Evolutionary conservation across 164 flowering plant species (phyloP).

Genomic region (Chimonanthus praecox): DNA sequence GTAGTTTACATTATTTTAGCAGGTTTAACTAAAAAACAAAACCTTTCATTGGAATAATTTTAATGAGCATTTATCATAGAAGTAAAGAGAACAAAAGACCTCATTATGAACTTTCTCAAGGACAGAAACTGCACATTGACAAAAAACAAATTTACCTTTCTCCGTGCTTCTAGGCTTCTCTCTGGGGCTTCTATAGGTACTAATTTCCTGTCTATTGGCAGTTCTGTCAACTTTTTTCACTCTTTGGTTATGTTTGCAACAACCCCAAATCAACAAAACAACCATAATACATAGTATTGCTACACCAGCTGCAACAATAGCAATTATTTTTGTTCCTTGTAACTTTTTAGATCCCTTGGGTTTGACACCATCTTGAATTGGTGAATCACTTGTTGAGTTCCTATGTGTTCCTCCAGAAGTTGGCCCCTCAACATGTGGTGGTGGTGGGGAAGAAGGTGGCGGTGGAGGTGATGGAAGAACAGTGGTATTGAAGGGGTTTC

Average conservation of each 20-base stretch:
- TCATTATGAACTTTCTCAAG: neutral
- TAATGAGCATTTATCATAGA: too few species aligned
- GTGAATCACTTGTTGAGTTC: slow-evolving; percentile 20
- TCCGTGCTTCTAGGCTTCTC: slow-evolving; percentile 19
- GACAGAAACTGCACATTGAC: neutral
- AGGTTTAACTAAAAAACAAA: too few species aligned
- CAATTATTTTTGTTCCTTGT: slow-evolving; percentile 20
- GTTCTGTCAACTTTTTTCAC: slow-evolving; percentile 15
- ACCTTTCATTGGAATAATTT: too few species aligned
- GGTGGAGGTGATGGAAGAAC: slow-evolving; percentile 36
- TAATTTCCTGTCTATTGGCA: slow-evolving; percentile 18
- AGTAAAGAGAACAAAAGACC: neutral
- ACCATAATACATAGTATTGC: slow-evolving; percentile 22
- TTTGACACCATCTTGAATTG: slow-evolving; percentile 17
- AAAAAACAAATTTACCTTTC: slow-evolving; percentile 26
- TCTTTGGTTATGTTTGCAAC: slow-evolving; percentile 26
- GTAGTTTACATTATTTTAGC: too few species aligned
- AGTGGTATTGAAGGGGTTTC: slow-evolving; percentile 68
- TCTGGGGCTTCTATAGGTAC: slow-evolving; percentile 15
- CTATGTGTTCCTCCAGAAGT: slow-evolving; percentile 26
- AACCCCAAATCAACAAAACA: slow-evolving; percentile 30
- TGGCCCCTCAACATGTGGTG: slow-evolving; percentile 34
- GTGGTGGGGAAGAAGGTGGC: slow-evolving; percentile 16
- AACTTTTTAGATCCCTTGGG: slow-evolving; percentile 13
- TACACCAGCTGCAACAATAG: slow-evolving; percentile 25